phyloP scores from a whole-genome alignment of 768 basidiomycete species.

The Suillus bovinus region DNA sequence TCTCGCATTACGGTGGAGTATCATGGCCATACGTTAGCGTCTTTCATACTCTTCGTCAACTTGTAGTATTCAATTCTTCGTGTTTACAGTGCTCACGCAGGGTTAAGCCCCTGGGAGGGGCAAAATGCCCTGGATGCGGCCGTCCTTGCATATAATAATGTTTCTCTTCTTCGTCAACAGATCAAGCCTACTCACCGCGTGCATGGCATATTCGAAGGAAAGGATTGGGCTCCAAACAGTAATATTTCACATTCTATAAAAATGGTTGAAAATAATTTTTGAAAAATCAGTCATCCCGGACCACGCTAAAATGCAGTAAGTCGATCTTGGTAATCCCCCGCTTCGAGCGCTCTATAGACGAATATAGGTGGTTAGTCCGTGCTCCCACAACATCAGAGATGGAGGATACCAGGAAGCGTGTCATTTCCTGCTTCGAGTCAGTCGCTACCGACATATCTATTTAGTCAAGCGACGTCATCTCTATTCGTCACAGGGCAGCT shows the following conservation, averaged over 20 bases:
- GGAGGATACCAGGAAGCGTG: conserved; percentile 52
- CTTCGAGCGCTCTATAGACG: background rate
- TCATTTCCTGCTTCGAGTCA: conserved; percentile 67
- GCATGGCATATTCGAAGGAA: conserved; percentile 74
- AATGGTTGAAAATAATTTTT: conserved; percentile 3
- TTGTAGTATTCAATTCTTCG: background rate
- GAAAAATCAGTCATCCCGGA: conserved; percentile 66
- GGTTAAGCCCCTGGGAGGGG: conserved; percentile 80
- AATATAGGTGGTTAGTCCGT: conserved; percentile 61
- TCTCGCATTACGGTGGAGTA: conserved; percentile 59
- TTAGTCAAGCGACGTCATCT: background rate
- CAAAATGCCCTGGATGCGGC: conserved; percentile 79
- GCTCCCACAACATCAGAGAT: conserved; percentile 62
- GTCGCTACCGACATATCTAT: conserved; percentile 16
- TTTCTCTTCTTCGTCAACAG: conserved; percentile 79
- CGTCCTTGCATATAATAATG: conserved; percentile 72
- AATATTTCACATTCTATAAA: conserved; percentile 18
- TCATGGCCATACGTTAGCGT: conserved; percentile 60
- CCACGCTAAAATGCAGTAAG: conserved; percentile 66
- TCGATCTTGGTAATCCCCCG: background rate
- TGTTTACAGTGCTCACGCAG: conserved; percentile 60
- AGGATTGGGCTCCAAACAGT: conserved; percentile 72
- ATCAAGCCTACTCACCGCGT: conserved; percentile 69
- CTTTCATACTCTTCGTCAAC: background rate
- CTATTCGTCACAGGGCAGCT: conserved; percentile 45